phyloP scores from a whole-genome alignment of 1,284 basidiomycete genomes.

The Boletus calvinii region DNA sequence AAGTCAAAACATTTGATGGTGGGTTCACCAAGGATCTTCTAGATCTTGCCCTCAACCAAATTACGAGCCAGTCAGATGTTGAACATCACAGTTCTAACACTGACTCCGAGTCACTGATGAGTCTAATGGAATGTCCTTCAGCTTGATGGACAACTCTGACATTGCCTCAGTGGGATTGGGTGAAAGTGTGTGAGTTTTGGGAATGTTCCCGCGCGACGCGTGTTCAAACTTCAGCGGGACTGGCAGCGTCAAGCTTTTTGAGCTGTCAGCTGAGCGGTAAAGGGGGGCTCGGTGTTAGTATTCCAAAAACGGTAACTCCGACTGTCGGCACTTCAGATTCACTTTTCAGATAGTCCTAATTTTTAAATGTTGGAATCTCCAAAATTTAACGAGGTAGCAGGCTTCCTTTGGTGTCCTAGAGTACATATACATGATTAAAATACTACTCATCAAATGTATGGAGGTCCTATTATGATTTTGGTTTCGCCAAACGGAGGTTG shows the following conservation, averaged over 20 bases:
- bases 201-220: not conserved
- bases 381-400: not conserved
- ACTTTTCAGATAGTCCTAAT: not conserved
- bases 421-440: not conserved
- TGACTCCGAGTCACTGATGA: no score
- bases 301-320: not conserved
- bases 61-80: not conserved
- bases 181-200: not conserved
- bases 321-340: not conserved
- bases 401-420: not conserved
- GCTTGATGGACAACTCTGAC: not conserved
- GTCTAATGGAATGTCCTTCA: not conserved
- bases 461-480: not conserved
- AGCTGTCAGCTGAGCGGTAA: not conserved
- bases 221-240: not conserved
- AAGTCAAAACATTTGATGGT: not conserved
- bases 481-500: not conserved
- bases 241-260: not conserved
- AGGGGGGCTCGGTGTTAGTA: not conserved
- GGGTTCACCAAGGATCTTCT: not conserved
- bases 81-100: no score
- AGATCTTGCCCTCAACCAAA: not conserved
- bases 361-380: not conserved
- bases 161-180: conserved; percentile 15
- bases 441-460: not conserved